Evolutionary conservation across 768 basidiomycete species (phyloP), one percentile per base, ranked within the genome.

Genomic region (Obba rivulosa): DNA sequence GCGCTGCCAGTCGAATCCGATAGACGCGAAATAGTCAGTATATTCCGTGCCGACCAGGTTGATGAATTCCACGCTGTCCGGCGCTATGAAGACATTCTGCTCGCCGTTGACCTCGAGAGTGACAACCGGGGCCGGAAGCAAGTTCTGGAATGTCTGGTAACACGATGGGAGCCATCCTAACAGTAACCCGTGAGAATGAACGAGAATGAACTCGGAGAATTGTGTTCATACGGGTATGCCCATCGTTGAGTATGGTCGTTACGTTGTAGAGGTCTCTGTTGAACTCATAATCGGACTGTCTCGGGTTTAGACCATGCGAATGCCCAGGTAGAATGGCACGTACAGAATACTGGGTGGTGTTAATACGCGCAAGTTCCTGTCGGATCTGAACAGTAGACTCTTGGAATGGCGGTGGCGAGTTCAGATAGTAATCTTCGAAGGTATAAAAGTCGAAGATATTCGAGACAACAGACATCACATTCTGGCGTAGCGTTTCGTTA

Each of bases 201-300:
- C 25, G 23, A 51, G 14, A 7, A 49, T 20, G 16, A 11, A 51
- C 7, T 31, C 47, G 2, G 49, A 31, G 3, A 34, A 59, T 5
- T 31, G 28, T 5, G 28, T 13, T 31, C 72, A 23, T 62, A 78
- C 81, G 71, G 11, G 83, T 85, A 57, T 83, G 83, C 5, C 82
- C 82, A 57, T 83, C 81, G 56, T 85, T 83, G 39, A 85, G 54
- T 42, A 71, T 71, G 16, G 70, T 78, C 0, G 72, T 74, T 50
- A 80, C 75, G 45, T 79, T 69, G 51, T 76, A 82, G 16, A 85
- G 56, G 35, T 72, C 81, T 40, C 66, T 67, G 56, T 76, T 82
- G 64, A 85, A 83, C 57, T 81, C 81, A 51, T 80, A 85, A 53
- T 84, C 81, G 8, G 80, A 80, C 78, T 85, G 46, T 10, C 25